Percentiles rank a stretch among this genome's conserved stretches.
Evolutionary conservation across 352 stramenopile genomes (phyloP).

Genomic region (Pythium folliculosum): DNA sequence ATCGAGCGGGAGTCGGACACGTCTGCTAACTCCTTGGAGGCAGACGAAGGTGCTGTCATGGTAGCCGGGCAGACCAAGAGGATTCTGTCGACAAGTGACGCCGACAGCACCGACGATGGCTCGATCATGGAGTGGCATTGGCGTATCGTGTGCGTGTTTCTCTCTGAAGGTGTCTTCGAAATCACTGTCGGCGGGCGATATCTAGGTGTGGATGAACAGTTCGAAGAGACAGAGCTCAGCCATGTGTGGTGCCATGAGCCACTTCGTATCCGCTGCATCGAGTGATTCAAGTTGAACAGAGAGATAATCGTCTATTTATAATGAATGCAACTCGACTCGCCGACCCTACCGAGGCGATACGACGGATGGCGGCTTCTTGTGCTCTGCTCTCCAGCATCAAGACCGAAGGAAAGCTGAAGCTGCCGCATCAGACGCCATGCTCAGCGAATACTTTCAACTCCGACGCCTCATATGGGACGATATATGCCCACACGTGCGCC

Average conservation of each 20-base stretch:
- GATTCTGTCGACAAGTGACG: conserved; percentile 7
- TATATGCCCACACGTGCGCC: conserved; percentile 46
- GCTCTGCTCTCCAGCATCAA: background rate
- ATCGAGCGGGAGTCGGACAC: conserved; percentile 13
- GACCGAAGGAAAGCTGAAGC: background rate
- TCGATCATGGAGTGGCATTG: conserved; percentile 14
- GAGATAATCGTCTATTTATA: background rate
- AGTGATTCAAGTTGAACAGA: conserved; percentile 3
- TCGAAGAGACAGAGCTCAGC: background rate
- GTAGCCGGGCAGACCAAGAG: conserved; percentile 12
- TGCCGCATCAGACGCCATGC: conserved; percentile 18
- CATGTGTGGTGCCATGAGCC: conserved; percentile 49
- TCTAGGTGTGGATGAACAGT: background rate
- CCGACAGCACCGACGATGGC: background rate
- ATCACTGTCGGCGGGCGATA: conserved; percentile 37
- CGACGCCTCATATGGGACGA: conserved; percentile 80
- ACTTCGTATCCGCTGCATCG: conserved; percentile 41
- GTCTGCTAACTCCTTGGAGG: background rate
- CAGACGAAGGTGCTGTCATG: conserved; percentile 5
- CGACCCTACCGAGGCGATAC: background rate
- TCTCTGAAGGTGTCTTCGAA: conserved; percentile 59
- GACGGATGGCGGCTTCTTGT: background rate
- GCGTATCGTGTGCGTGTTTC: conserved; percentile 55
- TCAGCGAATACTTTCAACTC: conserved; percentile 66
- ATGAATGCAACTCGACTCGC: background rate